These are phyloP conservation scores for Fragaria vesca DNA, from an alignment of 306 rosid genomes.

Conservation along the genomic window DNA sequence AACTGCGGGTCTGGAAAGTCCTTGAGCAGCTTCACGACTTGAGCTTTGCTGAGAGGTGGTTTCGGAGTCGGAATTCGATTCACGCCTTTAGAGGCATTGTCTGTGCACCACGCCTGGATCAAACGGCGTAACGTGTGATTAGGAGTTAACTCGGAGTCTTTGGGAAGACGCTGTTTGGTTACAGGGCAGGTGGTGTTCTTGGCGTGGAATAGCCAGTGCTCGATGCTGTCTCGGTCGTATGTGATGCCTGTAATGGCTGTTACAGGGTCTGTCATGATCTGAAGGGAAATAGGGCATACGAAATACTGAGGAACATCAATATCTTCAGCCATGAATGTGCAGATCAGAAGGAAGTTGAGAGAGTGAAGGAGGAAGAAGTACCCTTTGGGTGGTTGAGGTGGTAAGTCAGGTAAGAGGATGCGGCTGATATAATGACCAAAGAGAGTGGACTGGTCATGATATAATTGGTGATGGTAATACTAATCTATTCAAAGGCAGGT, in stretches of 20 bases:
- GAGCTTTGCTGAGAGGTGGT: constrained; percentile 41
- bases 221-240: constrained; percentile 70
- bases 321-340: constrained; percentile 49
- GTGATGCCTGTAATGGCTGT: constrained; percentile 74
- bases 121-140: constrained; percentile 70
- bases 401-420: constrained; percentile 27
- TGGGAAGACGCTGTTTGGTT: constrained; percentile 48
- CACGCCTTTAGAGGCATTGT: constrained; percentile 39
- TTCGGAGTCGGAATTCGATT: constrained; percentile 64
- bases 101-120: constrained; percentile 75
- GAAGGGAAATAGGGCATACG: constrained; percentile 69
- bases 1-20: constrained; percentile 20
- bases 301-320: constrained; percentile 68
- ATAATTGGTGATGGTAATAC: neutral
- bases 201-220: constrained; percentile 55
- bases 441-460: constrained; percentile 5
- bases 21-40: constrained; percentile 47
- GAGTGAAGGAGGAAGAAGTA: neutral
- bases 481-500: constrained; percentile 3
- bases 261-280: constrained; percentile 79
- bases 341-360: neutral
- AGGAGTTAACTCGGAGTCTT: constrained; percentile 53
- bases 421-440: constrained; percentile 18
- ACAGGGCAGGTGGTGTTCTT: constrained; percentile 58
- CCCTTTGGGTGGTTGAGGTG: neutral